These are phyloP conservation scores for Uronychia binucleata DNA, from an alignment of 73 alveolate species.

Conservation along the genomic window DNA sequence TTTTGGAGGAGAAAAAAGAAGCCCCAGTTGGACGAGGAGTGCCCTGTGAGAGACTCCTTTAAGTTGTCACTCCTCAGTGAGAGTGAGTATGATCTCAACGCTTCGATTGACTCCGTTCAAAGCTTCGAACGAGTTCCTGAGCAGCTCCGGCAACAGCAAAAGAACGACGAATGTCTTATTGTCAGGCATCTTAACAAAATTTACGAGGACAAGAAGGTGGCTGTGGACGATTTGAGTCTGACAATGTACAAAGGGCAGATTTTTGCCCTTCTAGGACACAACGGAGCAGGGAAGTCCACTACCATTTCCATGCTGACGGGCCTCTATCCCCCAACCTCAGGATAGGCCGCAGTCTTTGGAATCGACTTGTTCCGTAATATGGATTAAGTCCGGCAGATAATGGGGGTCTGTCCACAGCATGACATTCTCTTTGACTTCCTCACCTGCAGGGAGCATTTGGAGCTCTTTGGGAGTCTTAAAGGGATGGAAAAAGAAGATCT, in stretches of 20 bases:
- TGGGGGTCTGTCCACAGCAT: conserved; percentile 91
- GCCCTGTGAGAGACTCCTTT: too few species aligned
- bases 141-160: conserved; percentile 16
- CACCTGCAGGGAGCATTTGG: conserved; percentile 78
- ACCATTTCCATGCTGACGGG: conserved; percentile 92
- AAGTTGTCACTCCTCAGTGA: too few species aligned
- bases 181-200: conserved; percentile 31
- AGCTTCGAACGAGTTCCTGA: conserved; percentile 51
- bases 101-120: neutral
- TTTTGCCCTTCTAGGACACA: conserved; percentile 91
- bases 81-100: neutral
- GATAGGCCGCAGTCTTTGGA: conserved; percentile 73
- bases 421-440: conserved; percentile 76
- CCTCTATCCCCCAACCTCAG: conserved; percentile 78
- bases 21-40: too few species aligned
- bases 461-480: conserved; percentile 74
- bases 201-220: conserved; percentile 63
- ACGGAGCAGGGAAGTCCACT: conserved; percentile 97
- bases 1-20: conserved; percentile 5
- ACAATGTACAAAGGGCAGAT: conserved; percentile 88
- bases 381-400: conserved; percentile 50
- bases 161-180: conserved; percentile 10
- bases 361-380: conserved; percentile 60
- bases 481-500: conserved; percentile 76
- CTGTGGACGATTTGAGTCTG: conserved; percentile 77